Evolutionary conservation across 345 rosid species (phyloP), one percentile per base, ranked within the genome.

Genomic region (Laguncularia racemosa): DNA sequence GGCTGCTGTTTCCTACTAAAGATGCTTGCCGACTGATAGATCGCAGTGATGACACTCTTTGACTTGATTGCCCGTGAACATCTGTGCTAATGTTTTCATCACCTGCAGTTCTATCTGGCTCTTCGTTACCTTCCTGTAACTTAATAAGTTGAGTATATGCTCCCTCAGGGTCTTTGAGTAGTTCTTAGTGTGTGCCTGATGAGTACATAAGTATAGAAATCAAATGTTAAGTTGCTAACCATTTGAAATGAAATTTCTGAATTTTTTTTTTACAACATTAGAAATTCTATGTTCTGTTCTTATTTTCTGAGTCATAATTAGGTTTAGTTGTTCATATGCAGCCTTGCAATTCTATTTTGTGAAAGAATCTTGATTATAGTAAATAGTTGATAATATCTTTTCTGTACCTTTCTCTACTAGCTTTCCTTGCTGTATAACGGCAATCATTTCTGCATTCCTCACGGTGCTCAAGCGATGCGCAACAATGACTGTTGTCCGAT

Each of bases 391-490:
- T 33, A 33, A 6, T 33, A 33, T 33, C 6, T 0, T 6, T 33
- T 33, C 40, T 16, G n/a, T 70, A 79, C 96, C 97, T 78, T 84
- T 85, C 68, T 91, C 97, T 13, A 85, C 89, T 71, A 85, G 64
- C 65, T 81, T 85, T 33, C 97, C 97, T 1, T 65, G 77, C 57
- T 88, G 91, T 65, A 88, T 79, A 11, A 91, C 97, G 2, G 96
- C 86, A 50, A 91, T 83, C 70, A 67, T 71, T 46, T 82, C 95
- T 46, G 86, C 91, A 61, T 77, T 84, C 60, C 81, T 79, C 6
- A 91, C 67, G 0, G 97, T 88, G 73, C 88, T 91, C 70, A 88
- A 65, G 50, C 95, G 81, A 70, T 91, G 97, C 0, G 97, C 97
- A 19, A 88, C 95, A 15, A 91, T 71, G 40, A 85, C 81, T 20